Percentiles rank a stretch among this genome's conserved stretches.
Evolutionary conservation across 768 basidiomycete genomes (phyloP).

Genomic region (Lactarius deliciosus): DNA sequence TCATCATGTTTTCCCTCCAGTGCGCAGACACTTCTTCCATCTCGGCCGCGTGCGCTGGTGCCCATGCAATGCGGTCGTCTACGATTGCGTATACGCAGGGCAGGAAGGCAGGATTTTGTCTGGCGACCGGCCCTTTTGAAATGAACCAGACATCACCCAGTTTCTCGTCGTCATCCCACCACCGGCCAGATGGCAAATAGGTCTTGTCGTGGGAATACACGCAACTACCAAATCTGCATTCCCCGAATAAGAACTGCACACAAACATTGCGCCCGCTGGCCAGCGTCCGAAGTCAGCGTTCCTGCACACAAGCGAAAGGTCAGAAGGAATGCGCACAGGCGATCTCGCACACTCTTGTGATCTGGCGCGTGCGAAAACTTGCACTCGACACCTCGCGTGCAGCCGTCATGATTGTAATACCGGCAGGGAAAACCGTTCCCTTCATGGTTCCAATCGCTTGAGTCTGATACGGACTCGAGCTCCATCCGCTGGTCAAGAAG

Average conservation of each 20-base stretch:
- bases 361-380: conserved; percentile 57
- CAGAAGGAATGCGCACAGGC: conserved; percentile 43
- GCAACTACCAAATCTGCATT: conserved; percentile 45
- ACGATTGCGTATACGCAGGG: not conserved
- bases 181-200: conserved; percentile 45
- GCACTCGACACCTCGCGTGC: conserved; percentile 44
- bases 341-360: conserved; percentile 52
- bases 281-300: conserved; percentile 5
- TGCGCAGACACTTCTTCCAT: conserved; percentile 1
- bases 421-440: conserved; percentile 55
- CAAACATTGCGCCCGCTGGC: conserved; percentile 56
- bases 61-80: conserved; percentile 16
- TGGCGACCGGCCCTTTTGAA: not conserved
- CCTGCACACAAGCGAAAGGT: not conserved
- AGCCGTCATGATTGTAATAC: conserved; percentile 58
- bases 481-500: conserved; percentile 37
- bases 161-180: conserved; percentile 41
- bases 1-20: not conserved
- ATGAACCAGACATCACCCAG: not conserved
- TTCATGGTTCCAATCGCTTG: conserved; percentile 51
- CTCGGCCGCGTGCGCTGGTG: not conserved
- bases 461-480: conserved; percentile 48
- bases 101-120: not conserved
- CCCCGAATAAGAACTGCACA: conserved; percentile 40
- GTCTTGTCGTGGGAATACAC: conserved; percentile 49